phyloP scores from a whole-genome alignment of 1,284 basidiomycete genomes.

The Limonomyces culmigenus region DNA sequence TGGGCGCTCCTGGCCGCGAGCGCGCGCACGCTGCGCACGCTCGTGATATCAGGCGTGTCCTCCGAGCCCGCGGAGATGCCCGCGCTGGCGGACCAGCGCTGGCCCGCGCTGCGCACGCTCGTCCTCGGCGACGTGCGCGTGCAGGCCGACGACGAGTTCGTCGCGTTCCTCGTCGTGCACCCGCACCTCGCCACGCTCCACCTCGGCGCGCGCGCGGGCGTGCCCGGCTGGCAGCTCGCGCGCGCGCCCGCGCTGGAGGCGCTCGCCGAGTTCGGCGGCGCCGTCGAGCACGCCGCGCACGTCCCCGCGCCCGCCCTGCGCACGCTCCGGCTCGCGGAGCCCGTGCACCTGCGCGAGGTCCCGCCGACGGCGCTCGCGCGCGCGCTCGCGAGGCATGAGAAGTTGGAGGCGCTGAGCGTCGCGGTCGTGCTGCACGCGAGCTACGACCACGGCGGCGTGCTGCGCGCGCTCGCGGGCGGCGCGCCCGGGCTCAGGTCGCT shows the following conservation, averaged over 20 bases:
- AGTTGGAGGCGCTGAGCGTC: slow-evolving; percentile 37
- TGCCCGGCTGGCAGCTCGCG: slow-evolving; percentile 20
- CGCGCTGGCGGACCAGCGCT: slow-evolving; percentile 28
- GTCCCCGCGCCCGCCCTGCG: slow-evolving; percentile 21
- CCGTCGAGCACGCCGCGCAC: slow-evolving; percentile 40
- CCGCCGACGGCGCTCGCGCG: slow-evolving; percentile 40
- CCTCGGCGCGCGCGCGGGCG: slow-evolving; percentile 35
- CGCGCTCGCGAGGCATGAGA: slow-evolving; percentile 33
- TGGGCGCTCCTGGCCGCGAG: slow-evolving; percentile 55
- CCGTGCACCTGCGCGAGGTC: slow-evolving; percentile 46
- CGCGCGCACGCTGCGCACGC: slow-evolving; percentile 43
- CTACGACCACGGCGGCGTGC: slow-evolving; percentile 46
- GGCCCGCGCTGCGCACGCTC: slow-evolving; percentile 42
- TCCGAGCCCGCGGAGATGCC: slow-evolving; percentile 25
- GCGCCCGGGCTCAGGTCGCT: slow-evolving; percentile 46
- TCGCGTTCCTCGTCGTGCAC: slow-evolving; percentile 50
- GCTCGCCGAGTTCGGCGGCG: slow-evolving; percentile 40
- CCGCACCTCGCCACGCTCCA: slow-evolving; percentile 31
- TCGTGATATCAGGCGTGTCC: slow-evolving; percentile 38
- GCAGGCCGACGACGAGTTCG: slow-evolving; percentile 37
- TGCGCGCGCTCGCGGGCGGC: slow-evolving; percentile 42
- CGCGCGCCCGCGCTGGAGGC: slow-evolving; percentile 28
- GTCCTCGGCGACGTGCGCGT: slow-evolving; percentile 44
- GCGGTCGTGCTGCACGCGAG: slow-evolving; percentile 50
- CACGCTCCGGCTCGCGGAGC: slow-evolving; percentile 34